Conservation (phyloP, 2,329 filamentous ascomycete species). For the Verticillium dahliae region DNA sequence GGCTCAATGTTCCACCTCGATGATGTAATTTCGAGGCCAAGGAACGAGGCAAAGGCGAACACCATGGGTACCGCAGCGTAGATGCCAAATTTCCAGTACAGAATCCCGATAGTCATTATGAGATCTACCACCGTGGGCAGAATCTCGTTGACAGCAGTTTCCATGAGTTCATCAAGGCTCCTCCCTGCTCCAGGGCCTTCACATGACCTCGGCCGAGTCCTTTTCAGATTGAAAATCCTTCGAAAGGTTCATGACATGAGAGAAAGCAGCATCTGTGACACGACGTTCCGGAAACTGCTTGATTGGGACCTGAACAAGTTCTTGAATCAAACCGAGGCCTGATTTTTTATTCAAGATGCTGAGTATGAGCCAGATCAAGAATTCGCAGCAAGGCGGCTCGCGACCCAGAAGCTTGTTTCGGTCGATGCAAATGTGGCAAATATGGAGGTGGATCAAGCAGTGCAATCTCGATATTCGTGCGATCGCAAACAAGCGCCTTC, state of each 20-base stretch:
- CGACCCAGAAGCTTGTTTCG: slow-evolving; percentile 16
- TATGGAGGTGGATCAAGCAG: no score
- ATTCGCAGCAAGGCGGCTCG: slow-evolving; percentile 1
- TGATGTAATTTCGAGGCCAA: slow-evolving; percentile 21
- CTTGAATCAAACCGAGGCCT: slow-evolving; percentile 12
- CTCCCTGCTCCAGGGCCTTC: slow-evolving; percentile 56
- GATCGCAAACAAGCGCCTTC: no score
- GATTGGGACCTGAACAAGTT: slow-evolving; percentile 24
- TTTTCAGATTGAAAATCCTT: slow-evolving; percentile 66
- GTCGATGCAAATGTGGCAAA: no score
- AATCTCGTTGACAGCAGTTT: slow-evolving; percentile 53
- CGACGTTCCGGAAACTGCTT: slow-evolving; percentile 39
- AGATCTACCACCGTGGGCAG: slow-evolving; percentile 58
- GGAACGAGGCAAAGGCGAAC: slow-evolving; percentile 10
- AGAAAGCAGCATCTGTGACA: slow-evolving; percentile 55
- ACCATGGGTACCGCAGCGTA: slow-evolving; percentile 42
- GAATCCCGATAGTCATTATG: slow-evolving; percentile 50
- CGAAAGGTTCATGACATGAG: slow-evolving; percentile 61
- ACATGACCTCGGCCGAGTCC: slow-evolving; percentile 57
- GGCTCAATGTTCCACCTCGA: slow-evolving; percentile 29
- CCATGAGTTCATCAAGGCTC: slow-evolving; percentile 52
- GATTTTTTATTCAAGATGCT: not conserved
- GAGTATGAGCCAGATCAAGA: slow-evolving; percentile 4
- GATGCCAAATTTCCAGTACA: slow-evolving; percentile 56
- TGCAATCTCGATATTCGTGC: no score